Evolutionary conservation across 768 basidiomycete species (phyloP), one percentile per base, ranked within the genome.

Genomic region (Mycena indigotica): DNA sequence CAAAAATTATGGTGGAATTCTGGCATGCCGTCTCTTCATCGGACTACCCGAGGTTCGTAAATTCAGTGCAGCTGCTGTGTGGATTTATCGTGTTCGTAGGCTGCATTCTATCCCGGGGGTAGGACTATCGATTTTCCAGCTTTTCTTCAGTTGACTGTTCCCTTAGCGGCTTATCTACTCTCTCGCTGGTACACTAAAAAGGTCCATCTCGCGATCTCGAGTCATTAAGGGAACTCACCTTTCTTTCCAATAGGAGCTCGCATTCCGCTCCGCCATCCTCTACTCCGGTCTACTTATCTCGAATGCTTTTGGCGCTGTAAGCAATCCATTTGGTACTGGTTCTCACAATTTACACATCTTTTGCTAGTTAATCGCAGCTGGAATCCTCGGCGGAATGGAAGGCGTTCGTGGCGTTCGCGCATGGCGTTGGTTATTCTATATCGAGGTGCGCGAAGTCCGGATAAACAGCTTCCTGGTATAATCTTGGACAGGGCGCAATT

Each of bases 371-470:
- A 84, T 91, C 64, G 90, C 88, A n/a, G 88, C 88, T 24, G 89
- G 88, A 15, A 87, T 91, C 53, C 77, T 93, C 10, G 74, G 76
- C 1, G 80, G 77, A 48, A 87, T 91, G 88, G 82, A 91, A 62
- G 88, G 88, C 2, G 77, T 76, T 51, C 73, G 80, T 5, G 88
- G 88, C 1, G 84, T 88, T 45, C 69, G 84, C 26, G 88, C 86
- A 13, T 91, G 89, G 89, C 65, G 85, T 74, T 91, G 84, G 88
- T 60, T 90, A 46, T 90, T 90, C 69, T 88, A 80, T 67, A 88
- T 89, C 49, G 89, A 87, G 76, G 86, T 53, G 58, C 15, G 17
- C 5, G 12, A 35, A 3, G 4, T 21, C 63, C 19, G 17, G 21
- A 24, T 38, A 25, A 53, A 10, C 44, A 21, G 13, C 44, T 21